Evolutionary conservation across 1,139 yeast species (phyloP), one percentile per base, ranked within the genome.

Genomic region (Candida tetrigidarum): DNA sequence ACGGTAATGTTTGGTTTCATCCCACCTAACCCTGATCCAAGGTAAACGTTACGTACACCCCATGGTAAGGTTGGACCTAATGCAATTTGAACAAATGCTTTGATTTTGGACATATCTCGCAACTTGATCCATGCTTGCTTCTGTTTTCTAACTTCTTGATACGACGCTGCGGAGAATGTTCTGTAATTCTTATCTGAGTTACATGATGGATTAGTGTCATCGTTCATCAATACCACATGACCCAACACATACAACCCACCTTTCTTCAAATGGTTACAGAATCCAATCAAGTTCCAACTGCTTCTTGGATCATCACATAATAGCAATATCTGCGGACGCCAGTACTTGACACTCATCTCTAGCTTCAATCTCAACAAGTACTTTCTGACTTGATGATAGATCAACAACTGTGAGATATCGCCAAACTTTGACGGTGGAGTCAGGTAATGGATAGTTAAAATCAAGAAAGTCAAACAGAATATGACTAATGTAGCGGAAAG

Each of bases 351-450:
- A 61, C 93, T 96, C 71, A 74, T 69, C 57, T 93, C 96, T 53
- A 90, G 89, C 49, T 90, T 81, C 38, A 93, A 73, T 43, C 96
- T 74, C 44, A 91, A 69, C 38, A 93, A 71, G 59, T 93, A 93
- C 60, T 93, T 93, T 50, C 99, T 74, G 4, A 93, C 98, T 64
- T 93, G 99, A 60, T 93, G 99, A 63, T 93, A 93, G 43, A 93
- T 92, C 51, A 93, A 74, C 39, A 91, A 81, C 65, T 93, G 98
- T 2, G 98, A 91, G 22, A 93, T 97, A 66, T 93, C 99, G 27
- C 99, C 99, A 89, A 97, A 93, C 30, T 91, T 86, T 62, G 90
- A 91, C 4, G 98, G 97, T 2, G 97, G 97, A 2, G 97, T 86
- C 47, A 83, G 77, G 58, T 91, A 90, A 63, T 93, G 98, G 50